These are phyloP conservation scores for Jaapia argillacea DNA, from an alignment of 768 basidiomycete genomes.

Conservation along the genomic window DNA sequence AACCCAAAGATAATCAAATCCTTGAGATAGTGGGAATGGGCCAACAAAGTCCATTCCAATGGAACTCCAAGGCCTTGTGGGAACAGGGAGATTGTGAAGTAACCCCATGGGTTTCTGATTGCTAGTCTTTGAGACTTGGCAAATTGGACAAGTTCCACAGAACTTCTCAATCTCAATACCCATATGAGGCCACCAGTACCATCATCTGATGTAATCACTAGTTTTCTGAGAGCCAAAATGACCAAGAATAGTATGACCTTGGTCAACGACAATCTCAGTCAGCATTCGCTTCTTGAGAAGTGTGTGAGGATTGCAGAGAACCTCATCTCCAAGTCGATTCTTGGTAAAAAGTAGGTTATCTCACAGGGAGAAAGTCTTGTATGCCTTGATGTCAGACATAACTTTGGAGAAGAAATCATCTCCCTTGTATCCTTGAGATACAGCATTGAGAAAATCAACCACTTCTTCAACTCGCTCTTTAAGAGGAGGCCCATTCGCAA, in stretches of 20 bases:
- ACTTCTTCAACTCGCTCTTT: neutral
- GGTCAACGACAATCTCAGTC: conserved; percentile 8
- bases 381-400: neutral
- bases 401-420: neutral
- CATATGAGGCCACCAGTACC: conserved; percentile 21
- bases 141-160: conserved; percentile 9
- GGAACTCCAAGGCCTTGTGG: conserved; percentile 20
- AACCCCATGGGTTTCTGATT: conserved; percentile 13
- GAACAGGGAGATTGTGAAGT: conserved; percentile 16
- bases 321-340: conserved; percentile 1
- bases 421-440: neutral
- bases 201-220: conserved; percentile 14
- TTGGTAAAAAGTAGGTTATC: conserved; percentile 3
- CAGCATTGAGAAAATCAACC: neutral
- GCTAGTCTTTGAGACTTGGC: conserved; percentile 6
- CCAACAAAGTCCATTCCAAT: conserved; percentile 27
- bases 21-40: conserved; percentile 16
- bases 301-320: conserved; percentile 10
- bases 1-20: conserved; percentile 11
- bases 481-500: neutral
- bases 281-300: conserved; percentile 5
- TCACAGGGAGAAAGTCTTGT: neutral
- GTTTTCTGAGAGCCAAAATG: conserved; percentile 19
- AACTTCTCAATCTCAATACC: conserved; percentile 6
- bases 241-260: conserved; percentile 17